Percentiles rank a stretch among this genome's conserved stretches.
These are phyloP conservation scores for Myrica gale DNA, from an alignment of 306 rosid species.

Conservation along the genomic window DNA sequence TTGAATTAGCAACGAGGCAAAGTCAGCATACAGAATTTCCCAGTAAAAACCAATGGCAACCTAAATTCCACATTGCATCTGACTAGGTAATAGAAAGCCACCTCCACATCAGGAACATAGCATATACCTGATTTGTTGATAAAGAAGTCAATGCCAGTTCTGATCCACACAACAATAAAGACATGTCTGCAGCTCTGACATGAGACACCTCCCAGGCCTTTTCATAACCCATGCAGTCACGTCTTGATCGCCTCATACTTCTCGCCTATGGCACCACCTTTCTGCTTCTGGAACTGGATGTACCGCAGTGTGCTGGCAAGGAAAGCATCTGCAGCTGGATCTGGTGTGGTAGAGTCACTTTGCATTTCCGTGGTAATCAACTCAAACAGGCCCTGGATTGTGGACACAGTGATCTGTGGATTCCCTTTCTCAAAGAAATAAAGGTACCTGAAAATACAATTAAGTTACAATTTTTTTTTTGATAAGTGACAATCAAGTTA, in stretches of 20 bases:
- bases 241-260: constrained; percentile 80
- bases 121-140: background rate
- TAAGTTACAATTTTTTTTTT: constrained; percentile 5
- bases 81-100: background rate
- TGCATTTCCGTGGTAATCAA: constrained; percentile 85
- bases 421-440: constrained; percentile 95
- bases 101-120: background rate
- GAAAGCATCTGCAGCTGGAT: constrained; percentile 81
- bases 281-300: constrained; percentile 86
- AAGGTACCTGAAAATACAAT: constrained; percentile 62
- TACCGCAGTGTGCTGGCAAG: constrained; percentile 81
- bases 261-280: constrained; percentile 85
- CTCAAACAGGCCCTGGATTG: constrained; percentile 78
- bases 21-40: background rate
- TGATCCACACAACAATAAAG: background rate
- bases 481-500: constrained; percentile 9
- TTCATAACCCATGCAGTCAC: constrained; percentile 17
- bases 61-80: constrained; percentile 13
- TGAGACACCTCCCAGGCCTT: background rate
- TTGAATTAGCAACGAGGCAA: background rate
- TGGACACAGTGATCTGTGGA: constrained; percentile 73
- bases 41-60: background rate
- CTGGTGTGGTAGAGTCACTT: constrained; percentile 59
- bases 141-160: background rate
- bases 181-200: background rate